Base-by-base conservation (phyloP, 225 moss, liverwort and hornwort species). In the Marchantia paleacea region DNA sequence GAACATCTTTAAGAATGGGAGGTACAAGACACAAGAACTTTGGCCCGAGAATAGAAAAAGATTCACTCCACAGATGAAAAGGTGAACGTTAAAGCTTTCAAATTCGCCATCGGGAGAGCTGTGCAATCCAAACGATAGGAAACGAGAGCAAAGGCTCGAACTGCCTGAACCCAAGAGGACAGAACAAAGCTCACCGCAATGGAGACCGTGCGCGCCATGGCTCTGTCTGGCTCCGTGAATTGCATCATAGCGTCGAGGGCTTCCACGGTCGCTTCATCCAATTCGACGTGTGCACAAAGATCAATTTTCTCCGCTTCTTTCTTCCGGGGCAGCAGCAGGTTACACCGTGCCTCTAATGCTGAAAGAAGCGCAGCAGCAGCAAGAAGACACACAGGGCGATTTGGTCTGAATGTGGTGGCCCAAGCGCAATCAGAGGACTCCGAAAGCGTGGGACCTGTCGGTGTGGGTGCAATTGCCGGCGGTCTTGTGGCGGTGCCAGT, bases 401-500 rank as follows among this genome's bases (percentile, higher is more conserved):
- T 6, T 22, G 78, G 53, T 2, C 29, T 79, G 8, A 53, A 51
- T 9, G 73, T 73, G 11, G 51, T 73, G 8, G 73, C 73, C 10
- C 93, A 89, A 50, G 91, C 86, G 15, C 82, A 85, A 24, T 89
- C 95, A 16, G 89, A 90, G 58, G 92, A 92, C 3, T 70, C 84
- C 6, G 87, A 85, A 29, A 84, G 80, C 10, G 54, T 93, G 10
- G 97, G 95, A 14, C 49, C 82, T 0, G 86, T 18, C 4, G 95
- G 91, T 8, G 79, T 75, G 0, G 92, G 83, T 0, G 82, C 89
- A n/a, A 89, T 94, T 7, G 91, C 76, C 9, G 95, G 85, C 12
- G 95, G 97, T 8, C 77, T 95, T 10, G 67, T 95, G 0, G 90
- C 93, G 24, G 91, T 91, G 63, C 95, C 95, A 0, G 90, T 92